A percentile compares a stretch with the other conserved stretches of the same genome.
Evolutionary conservation across 78 protist species (phyloP).

Genomic region (Isochrysis galbana): DNA sequence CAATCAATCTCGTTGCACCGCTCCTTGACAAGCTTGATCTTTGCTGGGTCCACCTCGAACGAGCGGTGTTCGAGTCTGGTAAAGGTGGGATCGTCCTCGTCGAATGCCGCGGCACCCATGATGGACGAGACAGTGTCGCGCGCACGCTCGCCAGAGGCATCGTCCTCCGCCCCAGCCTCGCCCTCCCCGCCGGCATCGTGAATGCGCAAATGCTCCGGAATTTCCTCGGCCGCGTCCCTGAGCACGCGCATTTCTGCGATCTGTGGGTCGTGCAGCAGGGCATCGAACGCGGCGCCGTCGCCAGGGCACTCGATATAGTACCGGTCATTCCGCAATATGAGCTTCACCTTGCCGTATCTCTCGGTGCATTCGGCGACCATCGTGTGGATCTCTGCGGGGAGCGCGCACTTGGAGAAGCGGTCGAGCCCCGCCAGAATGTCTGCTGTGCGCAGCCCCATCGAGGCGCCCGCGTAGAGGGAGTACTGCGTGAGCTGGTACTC

Average conservation of each 20-base stretch:
- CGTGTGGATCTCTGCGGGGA: constrained; percentile 51
- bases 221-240: not conserved
- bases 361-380: constrained; percentile 64
- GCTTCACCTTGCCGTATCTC: constrained; percentile 79
- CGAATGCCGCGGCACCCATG: not conserved
- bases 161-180: not conserved
- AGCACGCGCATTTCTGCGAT: not conserved
- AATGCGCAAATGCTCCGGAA: not conserved
- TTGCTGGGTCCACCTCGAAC: not conserved
- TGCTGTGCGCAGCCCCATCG: constrained; percentile 82
- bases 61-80: not conserved
- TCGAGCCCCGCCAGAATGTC: constrained; percentile 61
- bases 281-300: not conserved
- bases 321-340: constrained; percentile 61
- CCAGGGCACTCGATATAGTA: constrained; percentile 58
- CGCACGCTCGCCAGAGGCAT: not conserved
- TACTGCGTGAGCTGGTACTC: constrained; percentile 88
- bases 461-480: constrained; percentile 94
- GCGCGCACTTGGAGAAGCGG: constrained; percentile 60
- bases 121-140: not conserved
- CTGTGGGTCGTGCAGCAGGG: not conserved
- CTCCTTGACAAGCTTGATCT: constrained; percentile 65
- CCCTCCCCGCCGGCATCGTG: not conserved
- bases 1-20: constrained; percentile 70
- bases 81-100: not conserved